Conservation (phyloP, 2,329 filamentous ascomycete genomes). For the Colletotrichum liaoningense region DNA sequence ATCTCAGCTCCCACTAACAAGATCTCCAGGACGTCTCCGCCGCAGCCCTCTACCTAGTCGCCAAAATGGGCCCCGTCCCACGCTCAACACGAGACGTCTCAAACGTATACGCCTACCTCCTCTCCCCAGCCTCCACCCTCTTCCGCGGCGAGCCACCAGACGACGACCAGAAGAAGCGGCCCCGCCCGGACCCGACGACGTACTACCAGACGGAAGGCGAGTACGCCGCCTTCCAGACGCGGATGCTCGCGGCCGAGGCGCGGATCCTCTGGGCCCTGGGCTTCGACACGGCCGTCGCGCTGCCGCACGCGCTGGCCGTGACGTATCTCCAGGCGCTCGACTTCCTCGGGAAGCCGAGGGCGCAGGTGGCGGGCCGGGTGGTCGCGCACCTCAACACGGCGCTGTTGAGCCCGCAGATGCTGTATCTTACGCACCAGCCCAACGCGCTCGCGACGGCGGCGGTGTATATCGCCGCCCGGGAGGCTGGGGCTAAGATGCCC, state of each 20-base stretch:
- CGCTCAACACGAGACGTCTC: constrained; percentile 83
- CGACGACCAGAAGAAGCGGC: constrained; percentile 35
- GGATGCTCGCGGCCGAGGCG: constrained; percentile 80
- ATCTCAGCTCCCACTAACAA: background rate
- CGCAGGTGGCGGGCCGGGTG: constrained; percentile 71
- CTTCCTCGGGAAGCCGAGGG: constrained; percentile 60
- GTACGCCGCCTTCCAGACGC: constrained; percentile 73
- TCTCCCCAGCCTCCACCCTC: constrained; percentile 69
- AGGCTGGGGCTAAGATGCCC: constrained; percentile 81
- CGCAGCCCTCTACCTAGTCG: constrained; percentile 81
- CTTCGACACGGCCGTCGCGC: constrained; percentile 82
- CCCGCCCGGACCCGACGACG: constrained; percentile 55
- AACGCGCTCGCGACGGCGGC: constrained; percentile 86
- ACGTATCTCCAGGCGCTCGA: constrained; percentile 94
- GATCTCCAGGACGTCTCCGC: constrained; percentile 79
- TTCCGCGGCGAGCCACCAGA: constrained; percentile 52
- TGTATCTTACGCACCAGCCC: constrained; percentile 94
- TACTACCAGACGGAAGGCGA: constrained; percentile 80
- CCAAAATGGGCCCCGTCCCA: constrained; percentile 84
- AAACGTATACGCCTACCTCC: constrained; percentile 86
- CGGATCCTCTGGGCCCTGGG: constrained; percentile 80
- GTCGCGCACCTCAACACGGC: constrained; percentile 88
- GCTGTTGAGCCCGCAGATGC: constrained; percentile 85
- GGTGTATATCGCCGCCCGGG: constrained; percentile 88
- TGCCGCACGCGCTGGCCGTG: constrained; percentile 87